These are phyloP conservation scores for Beta macrorhiza DNA, from an alignment of 179 eudicot genomes.

Conservation along the genomic window DNA sequence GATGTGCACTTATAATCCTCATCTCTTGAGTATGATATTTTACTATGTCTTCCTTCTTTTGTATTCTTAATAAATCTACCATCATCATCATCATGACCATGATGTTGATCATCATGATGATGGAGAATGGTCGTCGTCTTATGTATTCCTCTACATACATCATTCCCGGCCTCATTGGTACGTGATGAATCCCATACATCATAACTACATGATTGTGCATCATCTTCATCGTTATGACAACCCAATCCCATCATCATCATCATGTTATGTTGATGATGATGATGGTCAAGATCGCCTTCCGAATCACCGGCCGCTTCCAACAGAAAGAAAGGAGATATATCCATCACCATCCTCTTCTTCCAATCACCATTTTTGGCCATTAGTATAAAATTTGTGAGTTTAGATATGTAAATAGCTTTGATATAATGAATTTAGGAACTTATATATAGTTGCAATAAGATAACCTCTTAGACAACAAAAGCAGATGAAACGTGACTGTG, in stretches of 20 bases:
- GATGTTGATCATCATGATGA: not conserved
- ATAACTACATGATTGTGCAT: slow-evolving; percentile 58
- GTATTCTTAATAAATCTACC: slow-evolving; percentile 13
- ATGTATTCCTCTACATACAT: not conserved
- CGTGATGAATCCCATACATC: slow-evolving; percentile 31
- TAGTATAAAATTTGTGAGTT: not conserved
- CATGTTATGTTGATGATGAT: slow-evolving; percentile 10
- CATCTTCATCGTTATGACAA: slow-evolving; percentile 28
- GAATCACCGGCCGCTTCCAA: slow-evolving; percentile 72
- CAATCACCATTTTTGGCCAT: slow-evolving; percentile 6
- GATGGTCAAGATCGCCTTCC: slow-evolving; percentile 45
- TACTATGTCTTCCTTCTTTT: slow-evolving; percentile 5
- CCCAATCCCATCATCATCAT: slow-evolving; percentile 18
- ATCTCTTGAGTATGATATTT: slow-evolving; percentile 1
- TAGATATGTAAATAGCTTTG: not conserved
- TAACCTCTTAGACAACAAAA: slow-evolving; percentile 26
- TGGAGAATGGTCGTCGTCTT: slow-evolving; percentile 9
- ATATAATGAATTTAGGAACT: slow-evolving; percentile 2
- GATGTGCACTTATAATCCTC: slow-evolving; percentile 27
- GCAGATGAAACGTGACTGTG: slow-evolving; percentile 24
- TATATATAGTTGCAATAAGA: slow-evolving; percentile 18
- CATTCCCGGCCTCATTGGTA: not conserved
- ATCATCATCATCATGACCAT: not conserved
- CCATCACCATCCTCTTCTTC: slow-evolving; percentile 27
- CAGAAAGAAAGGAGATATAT: slow-evolving; percentile 50